Evolutionary conservation across 495 filamentous ascomycete species (phyloP).

Genomic region (Evansstolkia leycettana): DNA sequence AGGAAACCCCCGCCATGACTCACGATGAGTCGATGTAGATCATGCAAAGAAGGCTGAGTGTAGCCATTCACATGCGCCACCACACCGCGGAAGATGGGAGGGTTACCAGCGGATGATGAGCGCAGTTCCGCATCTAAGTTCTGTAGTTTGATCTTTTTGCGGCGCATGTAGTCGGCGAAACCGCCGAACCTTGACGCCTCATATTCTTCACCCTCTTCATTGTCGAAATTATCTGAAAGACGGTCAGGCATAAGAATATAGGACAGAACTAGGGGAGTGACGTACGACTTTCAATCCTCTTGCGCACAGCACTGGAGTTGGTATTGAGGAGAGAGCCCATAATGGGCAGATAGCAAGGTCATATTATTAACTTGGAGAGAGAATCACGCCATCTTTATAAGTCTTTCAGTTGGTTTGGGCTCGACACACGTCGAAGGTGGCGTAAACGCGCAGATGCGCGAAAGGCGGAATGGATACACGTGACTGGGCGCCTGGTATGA

Average conservation of each 20-base stretch:
- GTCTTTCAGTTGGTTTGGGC: no score
- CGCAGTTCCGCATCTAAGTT: constrained; percentile 80
- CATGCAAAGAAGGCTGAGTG: constrained; percentile 79
- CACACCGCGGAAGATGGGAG: constrained; percentile 77
- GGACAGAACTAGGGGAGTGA: constrained; percentile 4
- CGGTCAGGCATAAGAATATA: constrained; percentile 5
- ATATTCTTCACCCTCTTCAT: constrained; percentile 87
- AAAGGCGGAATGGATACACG: no score
- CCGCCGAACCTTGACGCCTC: constrained; percentile 76
- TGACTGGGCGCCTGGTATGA: no score
- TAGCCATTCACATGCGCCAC: constrained; percentile 89
- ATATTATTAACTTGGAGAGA: no score
- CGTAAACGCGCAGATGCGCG: no score
- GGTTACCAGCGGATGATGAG: constrained; percentile 49
- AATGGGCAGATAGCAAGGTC: constrained; percentile 13
- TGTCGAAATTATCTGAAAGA: constrained; percentile 39
- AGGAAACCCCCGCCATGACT: constrained; percentile 85
- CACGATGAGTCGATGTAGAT: constrained; percentile 76
- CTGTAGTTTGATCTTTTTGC: constrained; percentile 92
- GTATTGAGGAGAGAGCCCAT: constrained; percentile 75
- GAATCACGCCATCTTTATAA: no score
- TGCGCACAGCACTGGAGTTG: constrained; percentile 66
- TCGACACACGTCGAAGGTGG: no score
- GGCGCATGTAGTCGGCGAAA: constrained; percentile 78
- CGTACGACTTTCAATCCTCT: constrained; percentile 64